A percentile compares a stretch with the other conserved stretches of the same genome.
Evolutionary conservation across 2,329 filamentous ascomycete genomes (phyloP).

Genomic region (Microdochium bolleyi): DNA sequence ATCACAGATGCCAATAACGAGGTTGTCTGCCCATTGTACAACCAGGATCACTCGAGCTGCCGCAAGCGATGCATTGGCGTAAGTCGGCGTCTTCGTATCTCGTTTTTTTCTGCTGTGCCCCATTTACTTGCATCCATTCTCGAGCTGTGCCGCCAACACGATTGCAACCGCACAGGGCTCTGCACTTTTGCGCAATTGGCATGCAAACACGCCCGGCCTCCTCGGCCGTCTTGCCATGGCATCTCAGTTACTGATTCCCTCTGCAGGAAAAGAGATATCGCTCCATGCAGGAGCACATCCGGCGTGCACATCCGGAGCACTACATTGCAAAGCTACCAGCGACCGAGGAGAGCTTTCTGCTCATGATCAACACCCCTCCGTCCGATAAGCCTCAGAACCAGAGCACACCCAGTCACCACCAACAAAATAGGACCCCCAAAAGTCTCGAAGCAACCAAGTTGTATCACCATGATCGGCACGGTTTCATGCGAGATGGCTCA

Average conservation of each 20-base stretch:
- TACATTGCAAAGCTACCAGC: conserved; percentile 97
- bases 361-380: conserved; percentile 91
- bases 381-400: conserved; percentile 55
- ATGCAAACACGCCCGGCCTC: no score
- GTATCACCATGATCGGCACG: conserved; percentile 47
- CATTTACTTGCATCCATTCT: no score
- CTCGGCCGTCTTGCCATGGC: not conserved
- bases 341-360: conserved; percentile 92
- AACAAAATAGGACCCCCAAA: not conserved
- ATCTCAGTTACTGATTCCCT: conserved; percentile 9
- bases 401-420: conserved; percentile 15
- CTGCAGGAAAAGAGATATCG: conserved; percentile 86
- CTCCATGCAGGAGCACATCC: conserved; percentile 99
- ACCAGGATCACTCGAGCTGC: conserved; percentile 94
- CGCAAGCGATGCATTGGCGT: conserved; percentile 97
- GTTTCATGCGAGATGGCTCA: conserved; percentile 59
- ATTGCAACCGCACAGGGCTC: no score
- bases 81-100: conserved; percentile 41
- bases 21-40: conserved; percentile 90
- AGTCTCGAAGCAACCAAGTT: conserved; percentile 8
- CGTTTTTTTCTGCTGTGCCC: conserved; percentile 7
- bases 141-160: not conserved
- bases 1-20: conserved; percentile 90
- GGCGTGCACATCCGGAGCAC: conserved; percentile 90
- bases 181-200: no score